Conservation (phyloP, 106 monocot species). For the Agapanthus africanus region DNA sequence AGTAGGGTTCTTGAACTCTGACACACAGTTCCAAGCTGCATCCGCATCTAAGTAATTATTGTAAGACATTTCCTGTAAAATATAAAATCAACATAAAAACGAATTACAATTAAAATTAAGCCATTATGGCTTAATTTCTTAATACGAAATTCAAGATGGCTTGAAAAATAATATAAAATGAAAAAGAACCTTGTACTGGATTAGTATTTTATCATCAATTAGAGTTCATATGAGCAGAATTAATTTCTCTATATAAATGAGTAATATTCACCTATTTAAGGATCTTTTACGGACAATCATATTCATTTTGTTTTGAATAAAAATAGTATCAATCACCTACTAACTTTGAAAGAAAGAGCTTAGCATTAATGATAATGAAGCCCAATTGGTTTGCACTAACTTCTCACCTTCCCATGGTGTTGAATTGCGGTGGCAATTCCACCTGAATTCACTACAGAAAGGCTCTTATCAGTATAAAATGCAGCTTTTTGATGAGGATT, state of each 20-base stretch:
- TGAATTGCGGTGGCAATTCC: constrained; percentile 94
- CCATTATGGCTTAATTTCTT: background rate
- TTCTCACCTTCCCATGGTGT: constrained; percentile 88
- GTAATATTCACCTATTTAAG: background rate
- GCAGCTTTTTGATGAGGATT: constrained; percentile 98
- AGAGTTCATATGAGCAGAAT: background rate
- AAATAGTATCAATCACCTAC: too few species aligned
- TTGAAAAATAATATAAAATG: constrained; percentile 1
- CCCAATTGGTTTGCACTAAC: background rate
- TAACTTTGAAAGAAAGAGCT: background rate
- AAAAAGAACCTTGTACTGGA: background rate
- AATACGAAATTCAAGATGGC: background rate
- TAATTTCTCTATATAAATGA: background rate
- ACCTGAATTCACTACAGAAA: constrained; percentile 82
- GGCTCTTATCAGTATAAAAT: constrained; percentile 78
- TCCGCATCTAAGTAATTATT: constrained; percentile 99
- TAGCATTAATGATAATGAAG: background rate
- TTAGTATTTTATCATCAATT: background rate
- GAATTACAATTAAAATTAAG: background rate
- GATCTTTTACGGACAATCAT: background rate
- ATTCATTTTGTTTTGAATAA: background rate
- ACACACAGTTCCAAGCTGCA: constrained; percentile 99
- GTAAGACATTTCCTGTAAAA: constrained; percentile 90
- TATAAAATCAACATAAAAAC: constrained; percentile 1
- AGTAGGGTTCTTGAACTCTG: constrained; percentile 77